phyloP scores from a whole-genome alignment of 1,284 basidiomycete genomes.

The Takashimella koratensis region DNA sequence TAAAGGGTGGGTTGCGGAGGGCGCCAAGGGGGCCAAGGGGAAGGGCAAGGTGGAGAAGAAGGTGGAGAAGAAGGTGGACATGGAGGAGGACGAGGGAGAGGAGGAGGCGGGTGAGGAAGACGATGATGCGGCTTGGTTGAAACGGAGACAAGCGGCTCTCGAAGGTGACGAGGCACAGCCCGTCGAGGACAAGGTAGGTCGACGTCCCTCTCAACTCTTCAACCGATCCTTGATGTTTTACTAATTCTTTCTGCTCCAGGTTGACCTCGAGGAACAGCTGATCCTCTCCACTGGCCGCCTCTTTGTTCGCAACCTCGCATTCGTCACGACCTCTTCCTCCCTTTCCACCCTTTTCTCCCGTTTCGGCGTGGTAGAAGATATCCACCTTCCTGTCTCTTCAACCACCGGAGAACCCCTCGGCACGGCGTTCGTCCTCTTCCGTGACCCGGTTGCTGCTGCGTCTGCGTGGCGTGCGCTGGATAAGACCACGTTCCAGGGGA shows the following conservation, averaged over 20 bases:
- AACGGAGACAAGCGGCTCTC: slow-evolving; percentile 49
- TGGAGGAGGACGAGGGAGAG: slow-evolving; percentile 25
- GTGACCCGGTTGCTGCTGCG: slow-evolving; percentile 63
- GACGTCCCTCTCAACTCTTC: slow-evolving; percentile 20
- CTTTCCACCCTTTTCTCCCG: slow-evolving; percentile 64
- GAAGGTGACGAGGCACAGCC: slow-evolving; percentile 3
- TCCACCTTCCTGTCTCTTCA: slow-evolving; percentile 73
- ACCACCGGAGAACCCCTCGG: slow-evolving; percentile 68
- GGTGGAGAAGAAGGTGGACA: slow-evolving; percentile 55
- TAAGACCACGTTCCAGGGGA: slow-evolving; percentile 84
- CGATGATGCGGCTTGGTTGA: slow-evolving; percentile 68
- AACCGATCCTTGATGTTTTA: slow-evolving; percentile 17
- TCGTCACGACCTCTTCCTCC: slow-evolving; percentile 72
- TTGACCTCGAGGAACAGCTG: slow-evolving; percentile 53
- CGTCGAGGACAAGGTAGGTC: no score
- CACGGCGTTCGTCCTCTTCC: slow-evolving; percentile 75
- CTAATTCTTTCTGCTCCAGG: slow-evolving; percentile 3
- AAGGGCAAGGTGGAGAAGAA: slow-evolving; percentile 54
- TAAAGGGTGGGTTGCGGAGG: slow-evolving; percentile 31
- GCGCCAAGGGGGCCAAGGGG: slow-evolving; percentile 19
- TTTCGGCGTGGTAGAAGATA: slow-evolving; percentile 72
- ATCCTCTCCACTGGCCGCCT: slow-evolving; percentile 76
- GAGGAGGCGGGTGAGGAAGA: slow-evolving; percentile 54
- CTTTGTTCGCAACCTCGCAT: slow-evolving; percentile 88
- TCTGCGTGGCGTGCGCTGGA: slow-evolving; percentile 75